phyloP scores from a whole-genome alignment of 371 early-diverging fungal genomes.

The Mucor circinelloides region DNA sequence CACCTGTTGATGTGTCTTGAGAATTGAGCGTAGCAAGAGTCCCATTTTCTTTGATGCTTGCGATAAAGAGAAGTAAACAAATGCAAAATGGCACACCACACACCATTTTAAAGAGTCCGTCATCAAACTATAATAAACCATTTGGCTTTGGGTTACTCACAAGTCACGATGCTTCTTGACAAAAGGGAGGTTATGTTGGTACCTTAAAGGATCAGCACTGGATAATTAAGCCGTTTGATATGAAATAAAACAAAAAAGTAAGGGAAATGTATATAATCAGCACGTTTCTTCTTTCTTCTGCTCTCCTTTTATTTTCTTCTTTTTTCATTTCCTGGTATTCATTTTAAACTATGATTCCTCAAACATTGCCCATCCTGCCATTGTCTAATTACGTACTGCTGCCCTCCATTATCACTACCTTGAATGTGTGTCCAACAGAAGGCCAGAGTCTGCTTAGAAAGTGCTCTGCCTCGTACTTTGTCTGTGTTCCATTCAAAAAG shows the following conservation, averaged over 20 bases:
- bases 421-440: conserved; percentile 21
- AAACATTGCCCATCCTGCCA: conserved; percentile 28
- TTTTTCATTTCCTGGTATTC: neutral
- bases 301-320: neutral
- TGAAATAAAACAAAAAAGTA: conserved; percentile 7
- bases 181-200: neutral
- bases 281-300: neutral
- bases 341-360: conserved; percentile 1
- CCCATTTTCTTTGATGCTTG: conserved; percentile 12
- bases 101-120: neutral
- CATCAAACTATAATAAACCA: neutral
- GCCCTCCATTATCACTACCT: conserved; percentile 32
- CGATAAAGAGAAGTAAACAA: neutral
- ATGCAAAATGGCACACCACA: neutral
- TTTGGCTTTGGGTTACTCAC: neutral
- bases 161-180: neutral
- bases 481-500: conserved; percentile 30
- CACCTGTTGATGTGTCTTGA: neutral
- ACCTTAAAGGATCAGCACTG: conserved; percentile 1
- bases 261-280: neutral
- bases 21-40: conserved; percentile 16
- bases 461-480: conserved; percentile 15
- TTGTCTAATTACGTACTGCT: conserved; percentile 30
- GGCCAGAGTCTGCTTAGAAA: conserved; percentile 1
- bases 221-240: neutral